Conservation (phyloP, 768 basidiomycete species). For the Leccinum aurantiacum region DNA sequence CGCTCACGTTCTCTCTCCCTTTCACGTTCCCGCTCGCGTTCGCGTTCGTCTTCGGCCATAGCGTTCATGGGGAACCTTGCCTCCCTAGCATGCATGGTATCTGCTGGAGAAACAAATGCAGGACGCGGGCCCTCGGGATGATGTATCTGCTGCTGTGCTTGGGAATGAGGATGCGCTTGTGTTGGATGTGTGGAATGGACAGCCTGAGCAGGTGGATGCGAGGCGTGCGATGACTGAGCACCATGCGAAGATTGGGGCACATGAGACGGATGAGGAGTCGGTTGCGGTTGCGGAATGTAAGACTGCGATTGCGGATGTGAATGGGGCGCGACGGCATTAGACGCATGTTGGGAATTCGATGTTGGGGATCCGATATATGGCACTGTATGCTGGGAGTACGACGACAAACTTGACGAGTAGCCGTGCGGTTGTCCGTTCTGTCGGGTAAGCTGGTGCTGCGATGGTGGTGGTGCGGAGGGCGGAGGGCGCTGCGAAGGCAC, state of each 20-base stretch:
- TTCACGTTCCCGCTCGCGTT: constrained; percentile 19
- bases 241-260: constrained; percentile 18
- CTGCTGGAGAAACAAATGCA: constrained; percentile 29
- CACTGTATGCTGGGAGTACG: constrained; percentile 19
- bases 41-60: constrained; percentile 21
- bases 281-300: constrained; percentile 14
- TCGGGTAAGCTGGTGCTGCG: constrained; percentile 23
- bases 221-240: constrained; percentile 12
- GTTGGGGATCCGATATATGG: constrained; percentile 19
- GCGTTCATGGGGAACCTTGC: constrained; percentile 12
- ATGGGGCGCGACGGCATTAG: constrained; percentile 9
- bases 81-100: constrained; percentile 30
- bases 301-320: constrained; percentile 32
- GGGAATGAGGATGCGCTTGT: constrained; percentile 29
- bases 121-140: constrained; percentile 25
- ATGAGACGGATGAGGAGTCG: constrained; percentile 12
- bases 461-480: constrained; percentile 7
- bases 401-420: constrained; percentile 18
- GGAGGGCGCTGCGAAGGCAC: constrained; percentile 22
- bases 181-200: constrained; percentile 23
- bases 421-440: constrained; percentile 18
- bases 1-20: neutral
- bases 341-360: constrained; percentile 19
- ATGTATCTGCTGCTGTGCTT: constrained; percentile 28
- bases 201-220: constrained; percentile 20